Conservation (phyloP, 108 stramenopile species). For the Cylindrotheca fusiformis region DNA sequence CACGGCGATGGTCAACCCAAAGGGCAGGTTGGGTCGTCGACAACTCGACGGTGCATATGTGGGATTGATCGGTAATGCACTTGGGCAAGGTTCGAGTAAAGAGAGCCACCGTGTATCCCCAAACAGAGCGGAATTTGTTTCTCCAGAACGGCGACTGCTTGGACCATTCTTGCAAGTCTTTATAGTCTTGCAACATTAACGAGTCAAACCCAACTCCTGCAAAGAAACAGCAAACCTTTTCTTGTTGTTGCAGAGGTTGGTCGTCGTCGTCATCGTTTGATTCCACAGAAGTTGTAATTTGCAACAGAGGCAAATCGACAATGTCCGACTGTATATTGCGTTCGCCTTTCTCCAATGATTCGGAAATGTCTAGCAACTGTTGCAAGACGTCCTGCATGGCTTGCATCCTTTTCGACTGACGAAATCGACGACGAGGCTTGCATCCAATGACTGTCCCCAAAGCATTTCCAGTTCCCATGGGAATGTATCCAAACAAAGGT, state of each 20-base stretch:
- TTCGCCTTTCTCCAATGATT: neutral
- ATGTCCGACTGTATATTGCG: slow-evolving; percentile 24
- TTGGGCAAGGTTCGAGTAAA: slow-evolving; percentile 59
- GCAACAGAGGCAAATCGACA: slow-evolving; percentile 61
- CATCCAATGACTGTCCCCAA: slow-evolving; percentile 63
- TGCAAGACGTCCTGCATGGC: neutral
- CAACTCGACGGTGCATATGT: slow-evolving; percentile 43
- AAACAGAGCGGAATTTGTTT: slow-evolving; percentile 40
- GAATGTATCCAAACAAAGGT: slow-evolving; percentile 58
- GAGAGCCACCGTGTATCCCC: slow-evolving; percentile 65
- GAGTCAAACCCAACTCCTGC: slow-evolving; percentile 74
- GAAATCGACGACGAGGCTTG: slow-evolving; percentile 4
- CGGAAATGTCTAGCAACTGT: neutral
- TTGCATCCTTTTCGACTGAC: neutral
- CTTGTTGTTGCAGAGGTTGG: slow-evolving; percentile 2
- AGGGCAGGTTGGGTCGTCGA: slow-evolving; percentile 40
- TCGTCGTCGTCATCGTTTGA: slow-evolving; percentile 8
- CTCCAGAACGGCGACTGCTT: slow-evolving; percentile 25
- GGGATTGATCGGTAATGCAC: slow-evolving; percentile 35
- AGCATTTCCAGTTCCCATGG: slow-evolving; percentile 74
- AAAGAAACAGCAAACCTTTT: slow-evolving; percentile 71
- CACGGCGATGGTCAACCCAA: slow-evolving; percentile 78
- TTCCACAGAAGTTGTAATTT: slow-evolving; percentile 34
- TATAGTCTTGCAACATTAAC: slow-evolving; percentile 65
- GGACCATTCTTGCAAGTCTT: slow-evolving; percentile 56